Evolutionary conservation across 805 yeast genomes (phyloP), one percentile per base, ranked within the genome.

Genomic region (Metschnikowia chrysomelidarum): DNA sequence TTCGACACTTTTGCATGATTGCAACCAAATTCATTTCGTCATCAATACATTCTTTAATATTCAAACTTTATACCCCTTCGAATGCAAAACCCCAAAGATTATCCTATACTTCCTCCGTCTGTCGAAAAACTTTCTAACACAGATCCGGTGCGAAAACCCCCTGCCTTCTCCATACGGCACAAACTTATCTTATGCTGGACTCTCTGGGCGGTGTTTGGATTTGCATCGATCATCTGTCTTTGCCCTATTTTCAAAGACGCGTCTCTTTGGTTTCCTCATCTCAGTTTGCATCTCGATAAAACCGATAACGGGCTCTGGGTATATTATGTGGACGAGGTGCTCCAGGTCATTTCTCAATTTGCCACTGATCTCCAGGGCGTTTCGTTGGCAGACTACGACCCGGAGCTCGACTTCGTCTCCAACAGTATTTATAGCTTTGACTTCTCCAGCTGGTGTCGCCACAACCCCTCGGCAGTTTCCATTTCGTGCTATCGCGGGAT

Each of bases 401-500:
- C 44, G 3, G 35, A 34, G 22, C 35, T 29, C 25, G 43, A 35
- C 38, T 44, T 24, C 33, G 40, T 40, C 13, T 48, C 60, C 17
- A 57, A 59, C 24, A 70, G 70, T 22, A 34, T 62, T 4, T 76
- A 60, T 49, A 59, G 62, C 24, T 60, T 76, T 44, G 73, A 67
- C 49, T 63, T 62, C 33, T 51, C 64, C 30, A 78, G 80, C 1
- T 77, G 67, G 53, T 74, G 81, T 50, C 67, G 75, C 19, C 34
- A 51, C 4, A 64, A 62, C 22, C 38, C 43, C 29, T 39, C 41
- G 11, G 38, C 50, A 11, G 38, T 44, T 29, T 15, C 30, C 19
- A 27, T 46, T 32, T 30, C 52, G 42, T 47, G 78, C 43, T 50
- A 60, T 43, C 49, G 46, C 7, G 62, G 67, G 32, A 50, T 56